Base-by-base conservation (phyloP, 2,329 filamentous ascomycete genomes). In the Juglanconis juglandina region DNA sequence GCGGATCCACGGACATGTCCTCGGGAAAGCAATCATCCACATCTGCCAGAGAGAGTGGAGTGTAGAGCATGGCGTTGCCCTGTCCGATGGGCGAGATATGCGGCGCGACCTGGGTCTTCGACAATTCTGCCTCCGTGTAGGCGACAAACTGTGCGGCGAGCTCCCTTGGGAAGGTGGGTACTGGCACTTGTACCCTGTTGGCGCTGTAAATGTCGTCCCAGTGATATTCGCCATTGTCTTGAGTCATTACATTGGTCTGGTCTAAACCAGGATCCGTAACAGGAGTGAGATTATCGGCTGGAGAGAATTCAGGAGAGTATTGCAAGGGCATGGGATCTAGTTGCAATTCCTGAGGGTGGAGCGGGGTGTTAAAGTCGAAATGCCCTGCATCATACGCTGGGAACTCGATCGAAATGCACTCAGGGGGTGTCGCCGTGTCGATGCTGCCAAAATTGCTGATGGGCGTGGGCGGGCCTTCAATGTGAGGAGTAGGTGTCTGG, bases 41-140 rank as follows among this genome's bases (percentile, higher is more conserved):
- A 32, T 85, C 82, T 17, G 77, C 76, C 62, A 86, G 72, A 0
- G 87, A 87, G 47, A 81, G 80, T 52, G 89, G 86, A 9, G 88
- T 89, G 73, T 81, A 89, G 37, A 91, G 80, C 76, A 90, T 89
- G 1, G 86, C 77, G 62, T 88, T 87, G 41, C 83, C 81, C 67
- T 91, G 88, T 5, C 87, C 89, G 57, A 81, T 79, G 8, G 88
- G 88, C 3, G 89, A 92, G 63, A 91, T 82, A 63, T 90, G 87
- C 33, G 79, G 75, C 37, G 75, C 72, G 37, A 67, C 67, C 60
- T 69, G 70, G n/a, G 74, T 73, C 37, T 74, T 75, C 67, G 72
- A 76, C 46, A 79, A 67, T 13, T 79, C 74, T 5, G 72, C 67
- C 4, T 68, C 66, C 4, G 70, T 68, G 58, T 73, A 77, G 60